A percentile compares a stretch with the other conserved stretches of the same genome.
phyloP scores from a whole-genome alignment of 1,284 basidiomycete species.

The Pseudozyma sp. region DNA sequence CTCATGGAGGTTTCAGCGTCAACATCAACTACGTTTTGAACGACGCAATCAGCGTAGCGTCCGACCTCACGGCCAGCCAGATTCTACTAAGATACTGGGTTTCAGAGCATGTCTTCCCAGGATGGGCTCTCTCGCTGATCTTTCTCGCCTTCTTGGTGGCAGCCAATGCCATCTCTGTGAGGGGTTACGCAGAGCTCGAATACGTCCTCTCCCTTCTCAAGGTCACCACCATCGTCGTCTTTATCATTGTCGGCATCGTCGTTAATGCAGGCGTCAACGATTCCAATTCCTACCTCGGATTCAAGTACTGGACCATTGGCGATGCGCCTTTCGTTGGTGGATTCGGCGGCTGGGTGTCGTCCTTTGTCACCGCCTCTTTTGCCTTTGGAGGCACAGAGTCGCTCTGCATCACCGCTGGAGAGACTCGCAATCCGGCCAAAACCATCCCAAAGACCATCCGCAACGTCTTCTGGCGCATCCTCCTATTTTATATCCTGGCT shows the following conservation, averaged over 20 bases:
- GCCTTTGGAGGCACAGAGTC: conserved; percentile 78
- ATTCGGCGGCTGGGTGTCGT: conserved; percentile 63
- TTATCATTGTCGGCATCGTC: conserved; percentile 50
- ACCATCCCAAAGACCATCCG: conserved; percentile 66
- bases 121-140: conserved; percentile 58
- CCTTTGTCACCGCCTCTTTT: conserved; percentile 80
- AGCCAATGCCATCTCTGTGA: conserved; percentile 72
- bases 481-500: conserved; percentile 71
- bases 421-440: conserved; percentile 52
- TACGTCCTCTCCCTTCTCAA: conserved; percentile 43
- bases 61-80: conserved; percentile 73
- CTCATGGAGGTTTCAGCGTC: conserved; percentile 40
- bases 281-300: conserved; percentile 45
- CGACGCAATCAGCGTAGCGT: conserved; percentile 55
- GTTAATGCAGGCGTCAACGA: conserved; percentile 53
- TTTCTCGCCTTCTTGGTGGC: conserved; percentile 70
- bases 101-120: conserved; percentile 28
- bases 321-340: conserved; percentile 72
- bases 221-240: conserved; percentile 39
- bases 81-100: conserved; percentile 49
- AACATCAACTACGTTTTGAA: conserved; percentile 53
- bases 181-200: conserved; percentile 76
- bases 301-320: conserved; percentile 66
- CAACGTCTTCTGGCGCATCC: conserved; percentile 76
- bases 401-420: conserved; percentile 48